A percentile compares a stretch with the other conserved stretches of the same genome.
These are phyloP conservation scores for Euclidium syriacum DNA, from an alignment of 345 rosid genomes.

Conservation along the genomic window DNA sequence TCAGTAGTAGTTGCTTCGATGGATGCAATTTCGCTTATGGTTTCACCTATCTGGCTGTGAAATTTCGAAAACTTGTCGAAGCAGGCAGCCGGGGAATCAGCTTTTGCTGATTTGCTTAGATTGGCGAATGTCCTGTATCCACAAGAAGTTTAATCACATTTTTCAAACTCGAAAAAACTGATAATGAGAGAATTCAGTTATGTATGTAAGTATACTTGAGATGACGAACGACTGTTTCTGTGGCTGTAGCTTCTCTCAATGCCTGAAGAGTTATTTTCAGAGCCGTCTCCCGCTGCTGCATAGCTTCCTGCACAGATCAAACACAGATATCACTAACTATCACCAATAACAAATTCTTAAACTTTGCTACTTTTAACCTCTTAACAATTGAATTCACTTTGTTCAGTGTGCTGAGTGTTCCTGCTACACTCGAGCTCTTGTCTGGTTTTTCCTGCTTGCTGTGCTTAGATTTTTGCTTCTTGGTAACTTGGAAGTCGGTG, in stretches of 20 bases:
- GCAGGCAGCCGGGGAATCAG: constrained; percentile 71
- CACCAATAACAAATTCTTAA: not conserved
- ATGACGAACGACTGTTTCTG: constrained; percentile 70
- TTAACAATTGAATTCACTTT: constrained; percentile 47
- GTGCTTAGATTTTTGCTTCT: constrained; percentile 56
- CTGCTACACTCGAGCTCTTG: constrained; percentile 45
- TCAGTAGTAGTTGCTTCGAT: constrained; percentile 56
- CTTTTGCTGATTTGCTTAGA: constrained; percentile 63
- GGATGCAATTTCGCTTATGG: constrained; percentile 56
- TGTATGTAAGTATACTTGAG: constrained; percentile 61
- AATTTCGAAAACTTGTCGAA: constrained; percentile 83
- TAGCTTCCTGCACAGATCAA: constrained; percentile 62
- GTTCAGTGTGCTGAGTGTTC: constrained; percentile 62
- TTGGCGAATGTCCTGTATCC: constrained; percentile 56
- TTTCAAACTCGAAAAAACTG: not conserved
- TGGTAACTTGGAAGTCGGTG: constrained; percentile 57
- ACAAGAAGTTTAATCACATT: constrained; percentile 11
- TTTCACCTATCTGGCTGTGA: constrained; percentile 63
- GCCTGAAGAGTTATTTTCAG: constrained; percentile 92
- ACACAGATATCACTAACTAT: not conserved
- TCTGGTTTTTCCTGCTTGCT: constrained; percentile 34
- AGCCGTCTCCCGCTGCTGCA: constrained; percentile 76
- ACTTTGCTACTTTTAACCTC: not conserved
- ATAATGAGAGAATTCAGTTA: not conserved
- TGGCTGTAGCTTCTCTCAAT: constrained; percentile 78